phyloP scores from a whole-genome alignment of 2,329 filamentous ascomycete species.

The Raffaelea albimanens region DNA sequence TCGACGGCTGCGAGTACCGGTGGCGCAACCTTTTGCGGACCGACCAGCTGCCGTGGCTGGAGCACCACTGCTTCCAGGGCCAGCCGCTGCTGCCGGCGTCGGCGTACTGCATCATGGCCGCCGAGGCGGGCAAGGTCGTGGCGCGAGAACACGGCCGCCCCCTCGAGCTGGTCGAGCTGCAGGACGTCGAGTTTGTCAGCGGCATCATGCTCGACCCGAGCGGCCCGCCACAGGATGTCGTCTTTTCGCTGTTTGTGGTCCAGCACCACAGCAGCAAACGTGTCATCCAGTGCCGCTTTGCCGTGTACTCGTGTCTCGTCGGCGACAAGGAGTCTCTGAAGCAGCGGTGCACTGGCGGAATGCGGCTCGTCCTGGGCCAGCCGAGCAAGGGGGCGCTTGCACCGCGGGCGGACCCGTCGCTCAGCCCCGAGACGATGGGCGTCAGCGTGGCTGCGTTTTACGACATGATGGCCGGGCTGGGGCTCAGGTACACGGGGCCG shows the following conservation, averaged over 20 bases:
- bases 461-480: constrained; percentile 28
- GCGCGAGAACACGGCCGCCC: constrained; percentile 15
- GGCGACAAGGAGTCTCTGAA: constrained; percentile 24
- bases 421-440: constrained; percentile 21
- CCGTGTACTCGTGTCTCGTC: constrained; percentile 23
- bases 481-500: constrained; percentile 28
- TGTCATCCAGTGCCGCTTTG: constrained; percentile 22
- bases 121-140: constrained; percentile 29
- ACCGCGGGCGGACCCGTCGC: not conserved
- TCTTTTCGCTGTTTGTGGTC: constrained; percentile 24
- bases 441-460: constrained; percentile 27
- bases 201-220: constrained; percentile 24
- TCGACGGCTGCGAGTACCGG: not conserved
- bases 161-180: constrained; percentile 21
- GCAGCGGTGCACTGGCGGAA: constrained; percentile 23
- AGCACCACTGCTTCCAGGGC: constrained; percentile 24
- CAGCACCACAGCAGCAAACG: constrained; percentile 2
- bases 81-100: constrained; percentile 36
- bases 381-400: constrained; percentile 20
- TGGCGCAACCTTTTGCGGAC: not conserved
- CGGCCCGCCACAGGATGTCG: constrained; percentile 23
- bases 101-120: constrained; percentile 35
- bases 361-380: constrained; percentile 23
- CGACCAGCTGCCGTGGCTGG: not conserved
- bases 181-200: constrained; percentile 21